phyloP scores from a whole-genome alignment of 2,329 filamentous ascomycete genomes.

The Herpomyces periplanetae region DNA sequence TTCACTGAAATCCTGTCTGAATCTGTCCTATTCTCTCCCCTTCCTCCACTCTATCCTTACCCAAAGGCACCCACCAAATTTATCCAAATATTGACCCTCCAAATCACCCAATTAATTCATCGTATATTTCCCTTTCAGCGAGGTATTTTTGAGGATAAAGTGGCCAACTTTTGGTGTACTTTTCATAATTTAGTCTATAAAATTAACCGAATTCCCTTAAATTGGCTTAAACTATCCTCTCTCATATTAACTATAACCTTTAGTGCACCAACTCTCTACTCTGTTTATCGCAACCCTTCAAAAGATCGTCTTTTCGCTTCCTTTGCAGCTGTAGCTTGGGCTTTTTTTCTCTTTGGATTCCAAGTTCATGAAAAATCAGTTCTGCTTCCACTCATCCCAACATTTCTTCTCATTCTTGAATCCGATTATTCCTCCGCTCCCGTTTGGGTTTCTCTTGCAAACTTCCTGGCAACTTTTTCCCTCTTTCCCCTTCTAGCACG shows the following conservation, averaged over 20 bases:
- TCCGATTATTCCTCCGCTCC: constrained; percentile 34
- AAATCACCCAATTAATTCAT: constrained; percentile 45
- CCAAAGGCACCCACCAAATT: constrained; percentile 21
- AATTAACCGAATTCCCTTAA: constrained; percentile 27
- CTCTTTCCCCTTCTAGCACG: constrained; percentile 63
- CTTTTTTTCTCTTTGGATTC: constrained; percentile 87
- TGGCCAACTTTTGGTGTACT: constrained; percentile 90
- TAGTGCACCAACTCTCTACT: constrained; percentile 34
- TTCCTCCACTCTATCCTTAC: constrained; percentile 18
- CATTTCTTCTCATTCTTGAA: constrained; percentile 50
- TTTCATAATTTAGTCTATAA: constrained; percentile 68
- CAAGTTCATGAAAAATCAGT: constrained; percentile 97
- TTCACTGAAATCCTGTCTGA: constrained; percentile 16
- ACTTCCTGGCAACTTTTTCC: constrained; percentile 58
- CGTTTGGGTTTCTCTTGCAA: constrained; percentile 84
- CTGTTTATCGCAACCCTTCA: constrained; percentile 38
- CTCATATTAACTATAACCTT: constrained; percentile 30
- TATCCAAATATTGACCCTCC: constrained; percentile 34
- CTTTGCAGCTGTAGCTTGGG: constrained; percentile 57
- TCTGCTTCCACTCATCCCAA: constrained; percentile 56
- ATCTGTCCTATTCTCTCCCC: constrained; percentile 19
- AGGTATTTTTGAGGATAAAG: constrained; percentile 93
- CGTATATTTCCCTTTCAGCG: constrained; percentile 82
- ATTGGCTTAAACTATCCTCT: constrained; percentile 32
- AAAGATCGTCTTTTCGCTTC: constrained; percentile 39